Percentiles rank a stretch among this genome's conserved stretches.
These are phyloP conservation scores for Xylariaceae sp. DNA, from an alignment of 2,329 filamentous ascomycete genomes.

Conservation along the genomic window DNA sequence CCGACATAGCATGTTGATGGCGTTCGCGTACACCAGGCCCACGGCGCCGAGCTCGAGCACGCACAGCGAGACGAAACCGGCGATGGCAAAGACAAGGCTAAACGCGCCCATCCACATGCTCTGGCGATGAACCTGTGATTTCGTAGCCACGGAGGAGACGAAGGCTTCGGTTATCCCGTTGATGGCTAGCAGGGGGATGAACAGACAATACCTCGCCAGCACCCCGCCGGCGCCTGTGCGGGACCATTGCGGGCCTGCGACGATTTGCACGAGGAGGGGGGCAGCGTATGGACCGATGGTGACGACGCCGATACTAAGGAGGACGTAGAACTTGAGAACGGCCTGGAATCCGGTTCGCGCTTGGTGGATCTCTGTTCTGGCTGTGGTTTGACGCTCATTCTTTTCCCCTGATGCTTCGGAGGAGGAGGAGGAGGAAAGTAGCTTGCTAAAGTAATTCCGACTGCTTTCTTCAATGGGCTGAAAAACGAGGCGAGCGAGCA, in stretches of 20 bases:
- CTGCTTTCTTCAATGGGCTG: conserved; percentile 94
- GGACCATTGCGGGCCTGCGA: conserved; percentile 75
- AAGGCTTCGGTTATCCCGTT: conserved; percentile 93
- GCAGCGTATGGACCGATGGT: conserved; percentile 71
- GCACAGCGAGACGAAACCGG: conserved; percentile 70
- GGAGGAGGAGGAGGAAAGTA: conserved; percentile 49
- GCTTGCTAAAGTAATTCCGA: conserved; percentile 79
- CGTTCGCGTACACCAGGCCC: conserved; percentile 81
- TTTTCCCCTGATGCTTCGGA: conserved; percentile 15
- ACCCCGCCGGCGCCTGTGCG: conserved; percentile 66
- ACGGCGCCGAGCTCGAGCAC: conserved; percentile 64
- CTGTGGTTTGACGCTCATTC: conserved; percentile 4
- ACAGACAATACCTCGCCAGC: conserved; percentile 79
- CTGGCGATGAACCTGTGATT: conserved; percentile 69
- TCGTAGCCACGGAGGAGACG: conserved; percentile 76
- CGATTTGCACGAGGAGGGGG: conserved; percentile 63
- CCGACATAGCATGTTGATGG: conserved; percentile 80
- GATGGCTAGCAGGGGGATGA: conserved; percentile 84
- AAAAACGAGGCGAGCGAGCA: conserved; percentile 82
- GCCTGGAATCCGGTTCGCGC: conserved; percentile 51
- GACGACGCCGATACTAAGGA: conserved; percentile 65
- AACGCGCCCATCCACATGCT: conserved; percentile 80
- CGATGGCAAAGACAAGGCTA: conserved; percentile 66
- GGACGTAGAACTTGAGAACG: conserved; percentile 66
- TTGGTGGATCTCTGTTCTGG: conserved; percentile 32